These are phyloP conservation scores for Rhamnella rubrinervis DNA, from an alignment of 331 rosid genomes.

Conservation along the genomic window DNA sequence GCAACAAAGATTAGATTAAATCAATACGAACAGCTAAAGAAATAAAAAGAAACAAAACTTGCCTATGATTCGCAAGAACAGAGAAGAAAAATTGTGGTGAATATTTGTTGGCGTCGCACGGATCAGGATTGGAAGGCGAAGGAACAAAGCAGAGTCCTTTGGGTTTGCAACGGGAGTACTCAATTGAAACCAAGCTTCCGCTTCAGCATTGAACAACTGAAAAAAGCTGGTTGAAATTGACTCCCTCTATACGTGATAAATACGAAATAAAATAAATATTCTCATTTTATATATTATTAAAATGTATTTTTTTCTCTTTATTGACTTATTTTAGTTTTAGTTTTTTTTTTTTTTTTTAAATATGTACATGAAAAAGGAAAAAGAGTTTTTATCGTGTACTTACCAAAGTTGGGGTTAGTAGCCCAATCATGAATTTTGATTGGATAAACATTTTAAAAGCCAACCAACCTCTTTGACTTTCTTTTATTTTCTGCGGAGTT, in stretches of 20 bases:
- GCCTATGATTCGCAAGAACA: conserved; percentile 40
- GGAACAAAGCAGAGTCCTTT: conserved; percentile 11
- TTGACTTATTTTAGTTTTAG: not conserved
- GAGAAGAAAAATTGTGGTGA: conserved; percentile 4
- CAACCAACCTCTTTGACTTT: conserved; percentile 15
- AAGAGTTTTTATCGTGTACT: not conserved
- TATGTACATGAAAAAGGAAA: too few species aligned
- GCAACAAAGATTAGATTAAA: not conserved
- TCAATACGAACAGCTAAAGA: conserved; percentile 7
- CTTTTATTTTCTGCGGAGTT: not conserved
- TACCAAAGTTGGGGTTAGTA: not conserved
- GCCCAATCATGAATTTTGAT: not conserved
- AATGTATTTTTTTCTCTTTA: not conserved
- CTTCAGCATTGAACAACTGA: conserved; percentile 35
- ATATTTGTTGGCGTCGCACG: not conserved
- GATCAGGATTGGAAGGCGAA: conserved; percentile 32
- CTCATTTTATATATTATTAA: not conserved
- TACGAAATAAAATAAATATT: too few species aligned
- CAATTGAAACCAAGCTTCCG: conserved; percentile 24
- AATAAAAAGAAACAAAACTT: conserved; percentile 19
- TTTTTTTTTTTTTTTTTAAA: too few species aligned
- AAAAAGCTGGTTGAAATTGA: conserved; percentile 35
- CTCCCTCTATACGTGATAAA: not conserved
- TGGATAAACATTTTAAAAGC: not conserved
- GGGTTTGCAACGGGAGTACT: conserved; percentile 17